These are phyloP conservation scores for Exidia glandulosa DNA, from an alignment of 768 basidiomycete genomes.

Conservation along the genomic window DNA sequence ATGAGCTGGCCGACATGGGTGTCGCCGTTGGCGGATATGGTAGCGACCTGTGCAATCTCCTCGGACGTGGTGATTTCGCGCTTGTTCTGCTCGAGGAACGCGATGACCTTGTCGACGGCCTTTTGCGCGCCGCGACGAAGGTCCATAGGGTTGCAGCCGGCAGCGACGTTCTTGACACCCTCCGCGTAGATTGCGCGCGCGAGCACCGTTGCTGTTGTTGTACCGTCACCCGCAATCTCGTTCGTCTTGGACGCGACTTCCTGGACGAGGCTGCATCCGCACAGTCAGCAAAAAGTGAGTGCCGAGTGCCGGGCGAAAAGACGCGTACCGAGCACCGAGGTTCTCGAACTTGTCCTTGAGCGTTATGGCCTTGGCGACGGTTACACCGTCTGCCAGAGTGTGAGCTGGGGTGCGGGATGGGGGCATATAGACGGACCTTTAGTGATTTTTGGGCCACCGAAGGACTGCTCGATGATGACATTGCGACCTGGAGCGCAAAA, in stretches of 20 bases:
- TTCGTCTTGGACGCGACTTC: constrained; percentile 96
- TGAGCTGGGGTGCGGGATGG: neutral
- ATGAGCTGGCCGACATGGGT: constrained; percentile 87
- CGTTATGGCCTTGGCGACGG: constrained; percentile 88
- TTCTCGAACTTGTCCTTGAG: constrained; percentile 99
- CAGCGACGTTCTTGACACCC: constrained; percentile 98
- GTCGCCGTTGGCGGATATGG: constrained; percentile 78
- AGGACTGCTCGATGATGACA: constrained; percentile 95
- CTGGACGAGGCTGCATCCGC: constrained; percentile 85
- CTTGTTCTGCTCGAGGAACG: constrained; percentile 78
- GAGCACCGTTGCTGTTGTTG: constrained; percentile 94
- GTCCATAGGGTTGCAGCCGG: constrained; percentile 99
- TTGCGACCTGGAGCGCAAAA: constrained; percentile 56
- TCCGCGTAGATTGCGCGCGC: constrained; percentile 97
- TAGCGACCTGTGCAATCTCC: constrained; percentile 98
- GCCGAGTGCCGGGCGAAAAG: constrained; percentile 2
- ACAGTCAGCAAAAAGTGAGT: neutral
- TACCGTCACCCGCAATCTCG: constrained; percentile 94
- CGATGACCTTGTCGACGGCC: constrained; percentile 90
- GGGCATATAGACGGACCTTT: constrained; percentile 48
- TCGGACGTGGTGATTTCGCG: constrained; percentile 93
- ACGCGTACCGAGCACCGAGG: constrained; percentile 83
- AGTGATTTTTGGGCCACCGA: constrained; percentile 87
- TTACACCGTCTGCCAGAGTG: constrained; percentile 70
- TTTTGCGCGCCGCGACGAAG: constrained; percentile 96